These are phyloP conservation scores for Psilocybe cyanescens DNA, from an alignment of 768 basidiomycete genomes.

Conservation along the genomic window DNA sequence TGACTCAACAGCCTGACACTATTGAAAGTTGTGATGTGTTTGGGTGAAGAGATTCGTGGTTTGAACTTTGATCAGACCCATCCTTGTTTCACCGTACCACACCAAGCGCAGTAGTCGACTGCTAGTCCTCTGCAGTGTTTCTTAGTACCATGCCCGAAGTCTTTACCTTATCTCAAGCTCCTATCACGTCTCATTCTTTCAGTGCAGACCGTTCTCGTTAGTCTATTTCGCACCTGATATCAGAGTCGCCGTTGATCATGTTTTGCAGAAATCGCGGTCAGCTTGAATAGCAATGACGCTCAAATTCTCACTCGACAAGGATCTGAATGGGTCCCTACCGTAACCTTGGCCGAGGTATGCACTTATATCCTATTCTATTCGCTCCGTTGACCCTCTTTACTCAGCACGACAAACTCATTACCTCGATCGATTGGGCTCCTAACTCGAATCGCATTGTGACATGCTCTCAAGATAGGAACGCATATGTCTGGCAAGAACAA, in stretches of 20 bases:
- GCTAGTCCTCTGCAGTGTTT: slow-evolving; percentile 68
- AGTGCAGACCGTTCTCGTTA: slow-evolving; percentile 85
- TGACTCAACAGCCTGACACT: too few species aligned
- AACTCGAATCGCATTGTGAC: slow-evolving; percentile 97
- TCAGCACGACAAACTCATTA: slow-evolving; percentile 97
- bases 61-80: not conserved
- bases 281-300: slow-evolving; percentile 88
- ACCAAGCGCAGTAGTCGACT: slow-evolving; percentile 75
- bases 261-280: slow-evolving; percentile 81
- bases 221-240: slow-evolving; percentile 31
- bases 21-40: not conserved
- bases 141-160: slow-evolving; percentile 66
- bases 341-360: slow-evolving; percentile 84
- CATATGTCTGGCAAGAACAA: slow-evolving; percentile 95
- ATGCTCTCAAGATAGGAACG: slow-evolving; percentile 98
- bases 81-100: not conserved
- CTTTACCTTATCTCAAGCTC: slow-evolving; percentile 76
- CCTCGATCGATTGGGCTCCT: slow-evolving; percentile 98
- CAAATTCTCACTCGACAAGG: slow-evolving; percentile 77
- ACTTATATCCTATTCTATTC: not conserved
- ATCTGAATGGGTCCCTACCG: slow-evolving; percentile 68
- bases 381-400: not conserved
- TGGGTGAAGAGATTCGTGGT: not conserved
- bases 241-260: not conserved
- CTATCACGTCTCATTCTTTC: slow-evolving; percentile 91